A percentile compares a stretch with the other conserved stretches of the same genome.
Evolutionary conservation across 2,329 filamentous ascomycete species (phyloP).

Genomic region (Immersiporthe knoxdaviesiana): DNA sequence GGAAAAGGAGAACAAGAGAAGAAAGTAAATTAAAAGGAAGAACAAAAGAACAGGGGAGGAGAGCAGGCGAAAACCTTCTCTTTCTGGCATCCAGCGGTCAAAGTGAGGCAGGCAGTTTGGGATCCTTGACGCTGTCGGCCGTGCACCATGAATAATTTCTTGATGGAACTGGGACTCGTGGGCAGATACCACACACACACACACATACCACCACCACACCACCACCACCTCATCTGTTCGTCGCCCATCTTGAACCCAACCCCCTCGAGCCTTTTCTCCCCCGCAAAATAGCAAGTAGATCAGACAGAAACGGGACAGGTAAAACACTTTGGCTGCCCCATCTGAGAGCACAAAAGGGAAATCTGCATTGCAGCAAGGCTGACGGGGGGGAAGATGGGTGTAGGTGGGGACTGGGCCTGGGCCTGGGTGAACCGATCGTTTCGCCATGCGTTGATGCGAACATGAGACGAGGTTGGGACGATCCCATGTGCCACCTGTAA

Average conservation of each 20-base stretch:
- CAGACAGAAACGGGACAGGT: background rate
- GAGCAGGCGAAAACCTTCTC: background rate
- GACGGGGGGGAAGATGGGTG: background rate
- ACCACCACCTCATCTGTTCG: background rate
- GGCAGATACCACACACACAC: background rate
- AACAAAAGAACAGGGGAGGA: too few species aligned
- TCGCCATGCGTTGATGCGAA: background rate
- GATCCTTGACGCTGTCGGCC: background rate
- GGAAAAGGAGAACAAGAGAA: too few species aligned
- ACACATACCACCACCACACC: too few species aligned
- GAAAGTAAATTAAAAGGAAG: too few species aligned
- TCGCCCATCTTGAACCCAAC: background rate
- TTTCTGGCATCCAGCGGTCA: background rate
- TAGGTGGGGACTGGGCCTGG: too few species aligned
- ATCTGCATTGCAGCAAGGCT: conserved; percentile 6
- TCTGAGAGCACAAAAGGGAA: background rate
- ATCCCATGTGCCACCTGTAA: background rate
- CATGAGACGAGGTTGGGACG: conserved; percentile 13
- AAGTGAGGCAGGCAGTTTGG: background rate
- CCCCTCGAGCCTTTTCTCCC: background rate
- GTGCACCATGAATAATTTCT: background rate
- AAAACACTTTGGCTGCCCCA: background rate
- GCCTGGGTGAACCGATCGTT: background rate
- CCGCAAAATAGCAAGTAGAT: background rate
- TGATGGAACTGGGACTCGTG: background rate